Percentiles rank a stretch among this genome's conserved stretches.
Evolutionary conservation across 202 grass and related monocot genomes (phyloP).

Genomic region (Carex arenaria): DNA sequence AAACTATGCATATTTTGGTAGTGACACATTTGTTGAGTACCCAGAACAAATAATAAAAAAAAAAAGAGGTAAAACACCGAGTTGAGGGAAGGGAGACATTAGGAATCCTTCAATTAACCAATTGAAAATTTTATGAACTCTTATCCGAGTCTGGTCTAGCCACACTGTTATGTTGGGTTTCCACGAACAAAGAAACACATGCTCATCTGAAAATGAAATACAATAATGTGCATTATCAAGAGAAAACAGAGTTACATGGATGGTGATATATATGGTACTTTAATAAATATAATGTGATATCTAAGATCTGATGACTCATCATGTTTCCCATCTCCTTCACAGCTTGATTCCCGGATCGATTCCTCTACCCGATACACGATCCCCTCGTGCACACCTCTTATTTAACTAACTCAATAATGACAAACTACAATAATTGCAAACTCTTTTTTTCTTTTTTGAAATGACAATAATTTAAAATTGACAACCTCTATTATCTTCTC

Average conservation of each 20-base stretch:
- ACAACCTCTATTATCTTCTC: neutral
- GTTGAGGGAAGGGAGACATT: neutral
- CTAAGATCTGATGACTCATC: neutral
- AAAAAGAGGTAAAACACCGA: neutral
- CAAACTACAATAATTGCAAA: conserved; percentile 13
- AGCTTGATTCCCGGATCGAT: neutral
- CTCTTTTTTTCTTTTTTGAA: neutral
- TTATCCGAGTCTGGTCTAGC: neutral
- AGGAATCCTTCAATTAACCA: neutral
- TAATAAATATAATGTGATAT: neutral
- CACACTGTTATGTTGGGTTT: conserved; percentile 4
- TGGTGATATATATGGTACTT: too few relatives aligned
- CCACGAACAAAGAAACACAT: neutral
- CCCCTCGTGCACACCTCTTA: neutral
- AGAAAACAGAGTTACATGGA: neutral
- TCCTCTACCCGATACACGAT: neutral
- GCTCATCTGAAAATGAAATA: neutral
- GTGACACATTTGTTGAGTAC: neutral
- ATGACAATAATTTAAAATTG: neutral
- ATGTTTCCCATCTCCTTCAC: neutral
- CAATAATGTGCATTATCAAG: neutral
- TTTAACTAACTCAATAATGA: conserved; percentile 15
- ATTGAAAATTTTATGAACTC: neutral
- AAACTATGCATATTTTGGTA: neutral
- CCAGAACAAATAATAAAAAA: neutral